phyloP scores from a whole-genome alignment of 2,329 filamentous ascomycete species.

The Colletotrichum musae region DNA sequence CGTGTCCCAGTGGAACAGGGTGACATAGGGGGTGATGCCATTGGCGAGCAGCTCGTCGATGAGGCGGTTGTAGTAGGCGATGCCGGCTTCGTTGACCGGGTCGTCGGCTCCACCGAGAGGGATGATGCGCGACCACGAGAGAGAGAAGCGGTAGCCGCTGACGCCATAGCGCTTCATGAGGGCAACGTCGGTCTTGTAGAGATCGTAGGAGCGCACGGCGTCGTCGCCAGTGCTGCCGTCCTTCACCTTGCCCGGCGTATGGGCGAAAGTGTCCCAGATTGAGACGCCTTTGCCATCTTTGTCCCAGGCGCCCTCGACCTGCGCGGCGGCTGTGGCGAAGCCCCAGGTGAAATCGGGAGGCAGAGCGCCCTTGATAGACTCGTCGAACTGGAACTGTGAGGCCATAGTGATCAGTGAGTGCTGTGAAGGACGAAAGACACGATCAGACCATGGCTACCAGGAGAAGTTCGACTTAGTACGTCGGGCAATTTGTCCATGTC shows the following conservation, averaged over 20 bases:
- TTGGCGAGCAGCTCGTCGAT: conserved; percentile 71
- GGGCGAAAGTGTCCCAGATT: conserved; percentile 58
- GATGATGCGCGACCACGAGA: conserved; percentile 76
- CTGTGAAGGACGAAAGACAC: background rate
- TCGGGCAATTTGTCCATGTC: background rate
- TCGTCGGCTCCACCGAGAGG: conserved; percentile 75
- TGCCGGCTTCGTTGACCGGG: conserved; percentile 71
- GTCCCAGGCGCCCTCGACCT: conserved; percentile 59
- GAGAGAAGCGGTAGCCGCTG: conserved; percentile 74
- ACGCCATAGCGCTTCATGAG: conserved; percentile 72
- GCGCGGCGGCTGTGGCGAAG: conserved; percentile 57
- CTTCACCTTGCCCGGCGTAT: conserved; percentile 55
- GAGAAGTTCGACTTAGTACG: background rate
- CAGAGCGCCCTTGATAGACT: conserved; percentile 47
- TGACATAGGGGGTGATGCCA: conserved; percentile 72
- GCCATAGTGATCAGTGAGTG: conserved; percentile 36
- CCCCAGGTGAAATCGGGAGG: conserved; percentile 56
- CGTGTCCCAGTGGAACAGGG: conserved; percentile 77
- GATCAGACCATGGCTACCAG: background rate
- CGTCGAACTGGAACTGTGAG: conserved; percentile 44
- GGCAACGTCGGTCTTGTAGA: conserved; percentile 68
- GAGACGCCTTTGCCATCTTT: conserved; percentile 57
- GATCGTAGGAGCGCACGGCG: conserved; percentile 55
- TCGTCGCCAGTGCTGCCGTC: conserved; percentile 57
- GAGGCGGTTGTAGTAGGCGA: conserved; percentile 72